A percentile compares a stretch with the other conserved stretches of the same genome.
These are phyloP conservation scores for Ustilago lituana DNA, from an alignment of 1,284 basidiomycete genomes.

Conservation along the genomic window DNA sequence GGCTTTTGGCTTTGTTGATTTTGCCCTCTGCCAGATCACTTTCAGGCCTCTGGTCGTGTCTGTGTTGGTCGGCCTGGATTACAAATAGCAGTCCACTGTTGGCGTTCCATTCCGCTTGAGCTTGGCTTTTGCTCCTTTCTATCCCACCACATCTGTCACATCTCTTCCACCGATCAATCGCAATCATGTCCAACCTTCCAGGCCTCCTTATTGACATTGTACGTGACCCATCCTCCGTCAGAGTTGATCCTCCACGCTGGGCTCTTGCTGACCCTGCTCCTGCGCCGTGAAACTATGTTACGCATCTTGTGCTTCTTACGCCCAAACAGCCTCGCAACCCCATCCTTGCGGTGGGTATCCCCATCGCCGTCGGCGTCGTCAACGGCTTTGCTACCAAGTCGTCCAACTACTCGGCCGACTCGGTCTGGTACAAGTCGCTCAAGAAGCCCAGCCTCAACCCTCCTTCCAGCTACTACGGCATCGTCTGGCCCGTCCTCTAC, in stretches of 20 bases:
- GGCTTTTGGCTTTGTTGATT: no score
- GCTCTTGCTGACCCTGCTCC: not conserved
- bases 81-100: constrained; percentile 22
- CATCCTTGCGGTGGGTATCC: constrained; percentile 60
- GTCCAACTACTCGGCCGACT: constrained; percentile 51
- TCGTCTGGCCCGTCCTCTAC: constrained; percentile 73
- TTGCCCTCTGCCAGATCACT: no score
- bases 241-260: not conserved
- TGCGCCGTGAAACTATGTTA: not conserved
- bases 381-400: constrained; percentile 52
- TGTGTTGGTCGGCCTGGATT: constrained; percentile 4
- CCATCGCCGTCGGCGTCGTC: constrained; percentile 51
- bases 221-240: constrained; percentile 2
- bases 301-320: not conserved
- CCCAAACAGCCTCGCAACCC: constrained; percentile 55
- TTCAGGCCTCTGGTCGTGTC: no score
- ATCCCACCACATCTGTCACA: constrained; percentile 15
- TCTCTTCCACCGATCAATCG: not conserved
- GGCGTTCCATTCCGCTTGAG: no score
- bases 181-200: constrained; percentile 52
- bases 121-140: not conserved
- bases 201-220: constrained; percentile 53
- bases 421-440: constrained; percentile 57
- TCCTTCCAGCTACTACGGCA: constrained; percentile 42
- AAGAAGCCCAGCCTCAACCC: constrained; percentile 57